Base-by-base conservation (phyloP, 495 filamentous ascomycete genomes). In the Penicillium bovifimosum region DNA sequence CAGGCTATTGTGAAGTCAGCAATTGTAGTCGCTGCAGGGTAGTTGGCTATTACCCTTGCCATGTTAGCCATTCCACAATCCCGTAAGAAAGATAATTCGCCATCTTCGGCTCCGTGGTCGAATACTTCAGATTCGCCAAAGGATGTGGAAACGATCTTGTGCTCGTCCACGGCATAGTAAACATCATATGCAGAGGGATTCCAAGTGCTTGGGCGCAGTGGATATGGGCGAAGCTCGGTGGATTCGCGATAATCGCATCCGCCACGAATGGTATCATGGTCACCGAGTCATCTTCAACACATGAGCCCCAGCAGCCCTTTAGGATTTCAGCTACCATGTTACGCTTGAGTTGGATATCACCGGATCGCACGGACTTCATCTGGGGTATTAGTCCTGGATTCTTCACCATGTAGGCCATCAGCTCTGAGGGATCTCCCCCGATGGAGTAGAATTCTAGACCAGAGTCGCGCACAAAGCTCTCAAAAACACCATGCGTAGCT, bases 201-300 rank as follows among this genome's bases (percentile, higher is more conserved):
- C 74, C 71, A 9, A 85, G 60, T 28, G 72, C 75, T 60, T 84
- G 70, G 0, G 80, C 81, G 48, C 77, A 80, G 55, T 84, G 80
- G 0, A 83, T 58, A 65, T 84, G 81, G 2, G 80, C 81, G 62
- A 83, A 82, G 52, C 70, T 76, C 6, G 79, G 78, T 7, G 82
- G 81, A 55, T 83, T 84, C 2, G 82, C 80, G 45, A 85, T 82
- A 47, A 85, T 83, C 9, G 73, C 79, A 53, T 85, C 77, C 0
- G 82, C 82, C 5, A 83, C 69, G 55, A 85, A 84, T 0, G 79
- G 78, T 50, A 76, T 78, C 8, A 75, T 39, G 44, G 83, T 82
- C 2, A 53, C 45, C 0, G 47, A 50, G 49, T 75, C 66, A 46
- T 73, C 64, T 53, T 79, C 78, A 36, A 78, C 76, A 58, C 81